Evolutionary conservation across 805 yeast species (phyloP).

Genomic region (Ogataea parapolymorpha): DNA sequence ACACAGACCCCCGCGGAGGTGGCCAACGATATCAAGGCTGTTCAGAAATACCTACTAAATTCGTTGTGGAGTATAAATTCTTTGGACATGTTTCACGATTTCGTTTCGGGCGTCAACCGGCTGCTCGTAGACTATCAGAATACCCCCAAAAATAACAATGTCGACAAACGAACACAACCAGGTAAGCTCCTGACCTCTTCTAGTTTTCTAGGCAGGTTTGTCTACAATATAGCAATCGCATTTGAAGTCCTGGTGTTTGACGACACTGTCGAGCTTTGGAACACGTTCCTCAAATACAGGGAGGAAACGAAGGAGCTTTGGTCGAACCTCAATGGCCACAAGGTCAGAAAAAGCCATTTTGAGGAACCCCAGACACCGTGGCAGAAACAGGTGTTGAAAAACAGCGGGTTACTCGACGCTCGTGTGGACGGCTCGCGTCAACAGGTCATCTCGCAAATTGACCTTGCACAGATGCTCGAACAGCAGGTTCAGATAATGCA

Average conservation of each 20-base stretch:
- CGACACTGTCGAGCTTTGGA: constrained; percentile 42
- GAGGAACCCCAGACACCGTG: constrained; percentile 12
- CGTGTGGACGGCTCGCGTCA: constrained; percentile 15
- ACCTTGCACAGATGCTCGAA: constrained; percentile 46
- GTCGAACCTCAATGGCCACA: constrained; percentile 25
- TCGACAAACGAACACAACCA: background rate
- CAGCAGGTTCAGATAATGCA: constrained; percentile 54
- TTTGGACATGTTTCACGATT: constrained; percentile 45
- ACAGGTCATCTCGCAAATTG: constrained; percentile 47
- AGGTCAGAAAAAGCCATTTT: too few species aligned
- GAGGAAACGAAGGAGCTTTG: constrained; percentile 21
- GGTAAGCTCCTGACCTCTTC: constrained; percentile 32
- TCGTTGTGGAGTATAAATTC: constrained; percentile 47
- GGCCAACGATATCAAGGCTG: constrained; percentile 24
- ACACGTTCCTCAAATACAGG: constrained; percentile 37
- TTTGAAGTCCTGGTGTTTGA: constrained; percentile 46
- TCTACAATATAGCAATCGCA: constrained; percentile 37
- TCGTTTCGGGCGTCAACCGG: constrained; percentile 31
- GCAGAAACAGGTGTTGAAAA: constrained; percentile 10
- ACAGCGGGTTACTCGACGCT: constrained; percentile 5
- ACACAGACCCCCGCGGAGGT: constrained; percentile 3
- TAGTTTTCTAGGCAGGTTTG: constrained; percentile 47
- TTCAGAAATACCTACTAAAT: constrained; percentile 33
- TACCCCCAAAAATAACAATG: background rate
- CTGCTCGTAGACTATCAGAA: constrained; percentile 32